Conservation (phyloP, 169 alveolate species). For the Plasmodium falciparum region DNA sequence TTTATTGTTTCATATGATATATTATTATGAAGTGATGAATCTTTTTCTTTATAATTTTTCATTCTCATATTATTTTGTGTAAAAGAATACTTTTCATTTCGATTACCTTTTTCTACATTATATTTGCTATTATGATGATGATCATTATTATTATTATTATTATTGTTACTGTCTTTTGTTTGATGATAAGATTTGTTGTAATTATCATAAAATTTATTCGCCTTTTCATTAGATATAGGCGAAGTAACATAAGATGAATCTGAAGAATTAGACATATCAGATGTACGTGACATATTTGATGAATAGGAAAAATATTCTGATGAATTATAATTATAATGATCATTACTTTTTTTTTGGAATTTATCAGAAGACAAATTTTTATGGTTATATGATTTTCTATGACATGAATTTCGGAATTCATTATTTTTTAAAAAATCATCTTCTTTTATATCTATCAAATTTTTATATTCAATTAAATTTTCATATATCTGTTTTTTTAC, state of each 20-base stretch:
- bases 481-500: slow-evolving; percentile 69
- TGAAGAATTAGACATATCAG: slow-evolving; percentile 8
- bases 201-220: too few relatives aligned
- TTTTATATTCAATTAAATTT: slow-evolving; percentile 62
- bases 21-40: not conserved
- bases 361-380: not conserved
- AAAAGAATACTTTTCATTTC: not conserved
- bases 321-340: too few relatives aligned
- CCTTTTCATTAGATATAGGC: not conserved
- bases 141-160: not conserved
- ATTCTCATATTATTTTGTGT: not conserved
- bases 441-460: slow-evolving; percentile 72
- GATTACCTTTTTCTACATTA: not conserved
- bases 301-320: too few relatives aligned
- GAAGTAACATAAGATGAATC: slow-evolving; percentile 15
- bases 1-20: slow-evolving; percentile 17
- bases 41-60: not conserved
- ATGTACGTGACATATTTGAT: not conserved
- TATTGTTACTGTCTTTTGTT: too few relatives aligned
- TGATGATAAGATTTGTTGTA: too few relatives aligned
- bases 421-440: slow-evolving; percentile 72
- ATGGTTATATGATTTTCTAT: not conserved
- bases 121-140: not conserved
- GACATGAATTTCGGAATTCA: slow-evolving; percentile 11
- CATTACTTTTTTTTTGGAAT: too few relatives aligned